phyloP scores from a whole-genome alignment of 768 basidiomycete species.

The Pleurotus platypus region DNA sequence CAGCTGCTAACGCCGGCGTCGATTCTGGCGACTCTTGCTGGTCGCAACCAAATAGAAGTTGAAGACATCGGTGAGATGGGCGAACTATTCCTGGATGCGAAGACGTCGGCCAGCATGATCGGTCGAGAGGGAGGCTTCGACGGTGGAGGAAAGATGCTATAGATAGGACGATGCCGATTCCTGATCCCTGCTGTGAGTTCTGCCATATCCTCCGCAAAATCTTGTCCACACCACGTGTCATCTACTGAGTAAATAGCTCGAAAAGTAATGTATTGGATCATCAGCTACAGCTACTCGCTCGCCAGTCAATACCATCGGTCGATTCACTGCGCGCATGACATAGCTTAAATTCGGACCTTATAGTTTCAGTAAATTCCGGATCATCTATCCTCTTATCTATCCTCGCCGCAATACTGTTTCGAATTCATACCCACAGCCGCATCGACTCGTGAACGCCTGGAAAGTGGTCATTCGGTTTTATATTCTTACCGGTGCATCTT shows the following conservation, averaged over 20 bases:
- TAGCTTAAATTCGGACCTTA: constrained; percentile 2
- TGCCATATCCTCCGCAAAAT: not conserved
- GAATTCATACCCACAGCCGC: not conserved
- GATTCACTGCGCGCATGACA: constrained; percentile 1
- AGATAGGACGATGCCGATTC: constrained; percentile 3
- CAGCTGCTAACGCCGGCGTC: constrained; percentile 90
- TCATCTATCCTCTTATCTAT: constrained; percentile 5
- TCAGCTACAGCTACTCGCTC: not conserved
- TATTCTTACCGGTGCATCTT: not conserved
- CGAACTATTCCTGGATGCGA: constrained; percentile 93
- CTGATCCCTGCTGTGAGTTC: constrained; percentile 5
- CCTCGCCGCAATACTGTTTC: not conserved
- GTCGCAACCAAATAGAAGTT: constrained; percentile 75
- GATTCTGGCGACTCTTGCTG: constrained; percentile 75
- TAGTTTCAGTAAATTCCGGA: constrained; percentile 7
- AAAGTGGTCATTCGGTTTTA: not conserved
- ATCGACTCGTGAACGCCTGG: not conserved
- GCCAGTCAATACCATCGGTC: not conserved
- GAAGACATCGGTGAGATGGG: constrained; percentile 95
- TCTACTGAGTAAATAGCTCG: constrained; percentile 5
- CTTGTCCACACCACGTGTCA: not conserved
- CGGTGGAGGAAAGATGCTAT: constrained; percentile 19
- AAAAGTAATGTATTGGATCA: constrained; percentile 8
- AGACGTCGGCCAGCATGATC: constrained; percentile 64
- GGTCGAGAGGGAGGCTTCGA: constrained; percentile 31